Evolutionary conservation across 306 rosid species (phyloP).

Genomic region (Gastrolobium bilobum): DNA sequence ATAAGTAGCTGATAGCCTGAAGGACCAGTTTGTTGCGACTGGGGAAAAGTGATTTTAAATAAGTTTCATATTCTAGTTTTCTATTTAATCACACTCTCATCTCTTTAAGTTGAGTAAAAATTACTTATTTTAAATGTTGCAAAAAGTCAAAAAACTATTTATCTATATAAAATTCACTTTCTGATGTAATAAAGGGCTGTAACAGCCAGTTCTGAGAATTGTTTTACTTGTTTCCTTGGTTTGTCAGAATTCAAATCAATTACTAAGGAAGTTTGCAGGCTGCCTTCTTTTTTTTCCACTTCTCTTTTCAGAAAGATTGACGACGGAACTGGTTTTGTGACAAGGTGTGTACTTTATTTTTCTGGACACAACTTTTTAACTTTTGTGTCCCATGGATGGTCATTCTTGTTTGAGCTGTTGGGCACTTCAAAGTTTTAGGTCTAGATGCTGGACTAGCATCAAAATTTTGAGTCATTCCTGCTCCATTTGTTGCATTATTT

Average conservation of each 20-base stretch:
- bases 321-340: slow-evolving; percentile 77
- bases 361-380: slow-evolving; percentile 12
- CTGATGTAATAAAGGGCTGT: slow-evolving; percentile 30
- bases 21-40: slow-evolving; percentile 39
- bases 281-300: slow-evolving; percentile 92
- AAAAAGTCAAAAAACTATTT: slow-evolving; percentile 8
- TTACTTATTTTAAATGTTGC: slow-evolving; percentile 25
- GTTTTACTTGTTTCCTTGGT: slow-evolving; percentile 52
- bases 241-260: slow-evolving; percentile 85
- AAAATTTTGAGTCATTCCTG: slow-evolving; percentile 21
- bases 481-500: slow-evolving; percentile 27
- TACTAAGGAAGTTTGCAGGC: slow-evolving; percentile 96
- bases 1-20: slow-evolving; percentile 44
- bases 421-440: slow-evolving; percentile 35
- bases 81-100: slow-evolving; percentile 11
- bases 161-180: slow-evolving; percentile 36
- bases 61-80: slow-evolving; percentile 38
- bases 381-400: slow-evolving; percentile 36
- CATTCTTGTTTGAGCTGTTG: slow-evolving; percentile 46
- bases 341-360: slow-evolving; percentile 68
- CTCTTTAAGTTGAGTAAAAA: slow-evolving; percentile 34
- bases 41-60: slow-evolving; percentile 34
- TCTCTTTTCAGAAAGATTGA: slow-evolving; percentile 92
- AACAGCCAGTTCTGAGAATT: slow-evolving; percentile 43
- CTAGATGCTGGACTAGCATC: slow-evolving; percentile 41